Conservation (phyloP, 495 filamentous ascomycete genomes). For the Aspergillus egyptiacus region DNA sequence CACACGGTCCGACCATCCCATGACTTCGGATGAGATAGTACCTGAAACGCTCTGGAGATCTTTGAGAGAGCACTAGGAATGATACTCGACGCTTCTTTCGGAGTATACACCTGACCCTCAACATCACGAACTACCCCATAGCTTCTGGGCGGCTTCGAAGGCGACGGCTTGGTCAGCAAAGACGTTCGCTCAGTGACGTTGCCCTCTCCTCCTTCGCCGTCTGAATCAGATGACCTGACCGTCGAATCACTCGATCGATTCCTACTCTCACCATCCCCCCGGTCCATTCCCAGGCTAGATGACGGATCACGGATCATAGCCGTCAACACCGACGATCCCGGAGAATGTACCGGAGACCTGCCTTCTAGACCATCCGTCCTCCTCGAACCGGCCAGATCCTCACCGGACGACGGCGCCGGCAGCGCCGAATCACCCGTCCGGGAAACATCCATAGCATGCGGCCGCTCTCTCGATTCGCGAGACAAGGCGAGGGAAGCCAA, state of each 20-base stretch:
- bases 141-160: constrained; percentile 14
- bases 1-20: constrained; percentile 67
- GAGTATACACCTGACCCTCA: constrained; percentile 29
- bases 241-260: constrained; percentile 7
- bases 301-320: constrained; percentile 57
- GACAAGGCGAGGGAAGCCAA: constrained; percentile 82
- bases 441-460: constrained; percentile 35
- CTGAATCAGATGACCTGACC: not conserved
- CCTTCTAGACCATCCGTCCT: not conserved
- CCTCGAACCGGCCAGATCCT: not conserved
- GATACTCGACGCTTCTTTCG: constrained; percentile 11
- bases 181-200: constrained; percentile 38
- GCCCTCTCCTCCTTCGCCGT: constrained; percentile 6
- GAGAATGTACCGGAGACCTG: constrained; percentile 4
- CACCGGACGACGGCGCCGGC: not conserved
- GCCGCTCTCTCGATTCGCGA: constrained; percentile 30
- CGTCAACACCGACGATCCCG: constrained; percentile 54
- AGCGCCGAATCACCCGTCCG: constrained; percentile 1
- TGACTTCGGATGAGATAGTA: constrained; percentile 52
- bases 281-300: constrained; percentile 20
- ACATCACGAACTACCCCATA: constrained; percentile 36
- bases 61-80: constrained; percentile 22
- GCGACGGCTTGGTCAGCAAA: constrained; percentile 33
- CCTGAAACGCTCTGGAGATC: constrained; percentile 21
- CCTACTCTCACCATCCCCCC: constrained; percentile 19